phyloP scores from a whole-genome alignment of 2,329 filamentous ascomycete genomes.

The Colletotrichum sp. region DNA sequence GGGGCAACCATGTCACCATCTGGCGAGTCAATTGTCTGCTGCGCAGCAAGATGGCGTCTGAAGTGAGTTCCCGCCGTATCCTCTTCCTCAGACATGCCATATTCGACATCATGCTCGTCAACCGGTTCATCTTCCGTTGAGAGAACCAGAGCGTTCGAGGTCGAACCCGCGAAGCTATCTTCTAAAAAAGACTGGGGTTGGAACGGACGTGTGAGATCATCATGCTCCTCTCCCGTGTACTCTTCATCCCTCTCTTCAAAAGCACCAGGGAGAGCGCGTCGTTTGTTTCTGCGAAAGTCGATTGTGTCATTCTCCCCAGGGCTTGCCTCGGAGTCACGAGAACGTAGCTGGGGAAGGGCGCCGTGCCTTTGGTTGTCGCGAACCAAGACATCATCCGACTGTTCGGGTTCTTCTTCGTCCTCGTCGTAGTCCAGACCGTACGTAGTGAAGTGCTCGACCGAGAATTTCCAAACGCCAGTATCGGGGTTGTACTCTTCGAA shows the following conservation, averaged over 20 bases:
- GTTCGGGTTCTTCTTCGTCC: slow-evolving; percentile 62
- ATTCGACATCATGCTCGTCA: slow-evolving; percentile 72
- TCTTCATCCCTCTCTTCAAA: slow-evolving; percentile 70
- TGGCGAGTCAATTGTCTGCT: slow-evolving; percentile 62
- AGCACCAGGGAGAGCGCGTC: slow-evolving; percentile 72
- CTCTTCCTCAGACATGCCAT: slow-evolving; percentile 74
- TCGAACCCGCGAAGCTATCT: slow-evolving; percentile 85
- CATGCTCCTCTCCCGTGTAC: slow-evolving; percentile 47
- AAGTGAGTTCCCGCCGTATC: slow-evolving; percentile 81
- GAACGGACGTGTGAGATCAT: slow-evolving; percentile 40
- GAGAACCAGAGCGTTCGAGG: slow-evolving; percentile 64
- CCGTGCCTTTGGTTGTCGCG: neutral
- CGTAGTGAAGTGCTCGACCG: slow-evolving; percentile 94
- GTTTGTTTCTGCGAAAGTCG: slow-evolving; percentile 53
- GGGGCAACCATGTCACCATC: slow-evolving; percentile 51
- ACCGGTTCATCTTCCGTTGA: slow-evolving; percentile 64
- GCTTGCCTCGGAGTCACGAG: slow-evolving; percentile 41
- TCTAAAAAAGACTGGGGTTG: slow-evolving; percentile 85
- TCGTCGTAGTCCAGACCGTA: slow-evolving; percentile 89
- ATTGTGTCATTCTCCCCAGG: slow-evolving; percentile 58
- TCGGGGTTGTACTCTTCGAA: slow-evolving; percentile 82
- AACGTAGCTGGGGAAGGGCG: slow-evolving; percentile 16
- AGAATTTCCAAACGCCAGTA: slow-evolving; percentile 88
- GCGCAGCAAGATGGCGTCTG: slow-evolving; percentile 76
- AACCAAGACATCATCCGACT: neutral